Conservation (phyloP, 1,284 basidiomycete species). For the Cryptococcus sp. region DNA sequence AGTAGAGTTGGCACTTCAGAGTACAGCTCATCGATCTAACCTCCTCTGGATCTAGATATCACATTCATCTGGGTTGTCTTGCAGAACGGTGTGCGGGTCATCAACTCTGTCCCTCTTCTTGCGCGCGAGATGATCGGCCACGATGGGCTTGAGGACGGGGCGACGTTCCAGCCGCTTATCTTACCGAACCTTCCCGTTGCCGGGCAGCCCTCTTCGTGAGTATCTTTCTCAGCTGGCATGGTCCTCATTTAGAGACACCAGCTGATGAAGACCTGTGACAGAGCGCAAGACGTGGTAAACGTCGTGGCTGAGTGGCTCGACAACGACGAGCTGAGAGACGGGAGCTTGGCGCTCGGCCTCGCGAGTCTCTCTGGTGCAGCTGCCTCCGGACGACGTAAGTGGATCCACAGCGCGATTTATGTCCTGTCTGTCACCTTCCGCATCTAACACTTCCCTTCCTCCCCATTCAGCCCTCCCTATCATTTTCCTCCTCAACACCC, state of each 20-base stretch:
- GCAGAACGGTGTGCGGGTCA: slow-evolving; percentile 14
- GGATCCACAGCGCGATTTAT: too few species aligned
- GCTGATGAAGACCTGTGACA: not conserved
- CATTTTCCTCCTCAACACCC: slow-evolving; percentile 17
- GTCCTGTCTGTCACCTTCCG: not conserved
- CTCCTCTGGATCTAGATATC: not conserved
- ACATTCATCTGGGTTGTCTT: not conserved
- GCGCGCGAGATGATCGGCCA: not conserved
- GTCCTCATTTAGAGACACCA: not conserved
- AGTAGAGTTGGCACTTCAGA: not conserved
- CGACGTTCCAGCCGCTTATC: slow-evolving; percentile 7
- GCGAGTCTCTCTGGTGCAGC: too few species aligned
- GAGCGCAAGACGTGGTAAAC: slow-evolving; percentile 12
- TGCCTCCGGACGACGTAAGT: not conserved
- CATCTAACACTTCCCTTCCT: not conserved
- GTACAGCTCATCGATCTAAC: not conserved
- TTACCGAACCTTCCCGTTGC: slow-evolving; percentile 12
- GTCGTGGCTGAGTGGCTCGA: slow-evolving; percentile 19
- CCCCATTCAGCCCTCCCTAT: slow-evolving; percentile 20
- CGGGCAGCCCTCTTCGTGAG: slow-evolving; percentile 6
- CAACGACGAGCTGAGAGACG: slow-evolving; percentile 9
- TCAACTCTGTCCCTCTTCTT: slow-evolving; percentile 9
- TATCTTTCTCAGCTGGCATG: not conserved
- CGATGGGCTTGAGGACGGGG: not conserved
- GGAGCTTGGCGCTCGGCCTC: not conserved